Percentiles rank a stretch among this genome's conserved stretches.
Conservation (phyloP, 2,329 filamentous ascomycete genomes). For the Aspergillus puulaauensis region DNA sequence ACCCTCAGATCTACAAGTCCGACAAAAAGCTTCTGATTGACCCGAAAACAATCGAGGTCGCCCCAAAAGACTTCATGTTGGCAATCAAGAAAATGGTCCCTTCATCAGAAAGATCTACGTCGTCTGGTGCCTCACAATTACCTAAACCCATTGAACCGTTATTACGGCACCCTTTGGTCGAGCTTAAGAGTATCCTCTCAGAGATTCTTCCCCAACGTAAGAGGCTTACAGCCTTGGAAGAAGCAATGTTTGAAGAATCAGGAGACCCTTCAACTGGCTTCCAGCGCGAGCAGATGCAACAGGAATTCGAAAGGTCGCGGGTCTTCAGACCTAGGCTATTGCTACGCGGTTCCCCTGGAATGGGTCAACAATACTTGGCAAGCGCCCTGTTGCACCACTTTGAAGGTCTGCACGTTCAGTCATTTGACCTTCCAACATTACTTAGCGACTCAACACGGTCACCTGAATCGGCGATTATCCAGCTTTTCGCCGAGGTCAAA, state of each 20-base stretch:
- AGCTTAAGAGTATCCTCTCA: slow-evolving; percentile 70
- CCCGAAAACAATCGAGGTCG: slow-evolving; percentile 77
- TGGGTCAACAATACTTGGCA: slow-evolving; percentile 90
- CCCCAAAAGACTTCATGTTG: slow-evolving; percentile 94
- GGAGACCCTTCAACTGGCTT: slow-evolving; percentile 84
- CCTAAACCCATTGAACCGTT: slow-evolving; percentile 79
- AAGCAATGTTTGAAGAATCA: slow-evolving; percentile 86
- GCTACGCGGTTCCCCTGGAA: slow-evolving; percentile 77
- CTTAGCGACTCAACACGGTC: slow-evolving; percentile 78
- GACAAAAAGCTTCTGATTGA: slow-evolving; percentile 88
- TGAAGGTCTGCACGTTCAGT: slow-evolving; percentile 91
- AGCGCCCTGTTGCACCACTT: slow-evolving; percentile 85
- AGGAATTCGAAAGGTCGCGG: slow-evolving; percentile 81
- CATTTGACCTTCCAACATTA: slow-evolving; percentile 85
- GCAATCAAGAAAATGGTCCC: slow-evolving; percentile 95
- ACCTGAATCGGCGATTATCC: slow-evolving; percentile 83
- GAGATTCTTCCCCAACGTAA: slow-evolving; percentile 81
- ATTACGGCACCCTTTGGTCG: slow-evolving; percentile 67
- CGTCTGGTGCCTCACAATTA: slow-evolving; percentile 78
- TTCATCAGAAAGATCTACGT: slow-evolving; percentile 86
- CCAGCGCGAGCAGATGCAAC: slow-evolving; percentile 71
- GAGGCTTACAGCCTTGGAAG: slow-evolving; percentile 83
- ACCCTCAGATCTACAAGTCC: slow-evolving; percentile 92
- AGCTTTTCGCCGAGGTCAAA: slow-evolving; percentile 87
- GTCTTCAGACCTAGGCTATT: slow-evolving; percentile 87